A percentile compares a stretch with the other conserved stretches of the same genome.
These are phyloP conservation scores for Cryptococcus floricola DNA, from an alignment of 1,284 basidiomycete species.

Conservation along the genomic window DNA sequence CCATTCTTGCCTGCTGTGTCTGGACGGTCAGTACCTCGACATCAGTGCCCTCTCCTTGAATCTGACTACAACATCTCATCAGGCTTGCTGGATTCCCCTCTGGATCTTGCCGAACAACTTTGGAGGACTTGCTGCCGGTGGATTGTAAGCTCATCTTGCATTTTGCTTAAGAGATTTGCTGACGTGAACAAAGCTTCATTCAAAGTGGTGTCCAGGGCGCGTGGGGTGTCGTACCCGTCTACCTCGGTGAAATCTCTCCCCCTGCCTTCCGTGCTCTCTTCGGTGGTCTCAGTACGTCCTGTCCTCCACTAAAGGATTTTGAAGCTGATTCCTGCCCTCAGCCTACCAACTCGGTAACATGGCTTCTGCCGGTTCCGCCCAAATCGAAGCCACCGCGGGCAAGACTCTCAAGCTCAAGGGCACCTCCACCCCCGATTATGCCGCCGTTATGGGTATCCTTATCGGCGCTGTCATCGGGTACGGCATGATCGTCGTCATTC, in stretches of 20 bases:
- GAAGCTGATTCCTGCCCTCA: background rate
- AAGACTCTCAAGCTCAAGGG: constrained; percentile 44
- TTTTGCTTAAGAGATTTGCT: background rate
- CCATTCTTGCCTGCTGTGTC: constrained; percentile 53
- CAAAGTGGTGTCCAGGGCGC: constrained; percentile 78
- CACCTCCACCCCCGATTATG: constrained; percentile 69
- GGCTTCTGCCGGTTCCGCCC: constrained; percentile 79
- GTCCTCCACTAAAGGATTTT: background rate
- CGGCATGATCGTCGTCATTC: constrained; percentile 51
- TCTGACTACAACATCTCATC: background rate
- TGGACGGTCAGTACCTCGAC: constrained; percentile 42
- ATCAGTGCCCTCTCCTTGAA: constrained; percentile 36
- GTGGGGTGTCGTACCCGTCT: constrained; percentile 50
- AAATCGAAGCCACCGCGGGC: constrained; percentile 78
- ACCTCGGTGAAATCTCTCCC: constrained; percentile 71
- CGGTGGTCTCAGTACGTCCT: constrained; percentile 73
- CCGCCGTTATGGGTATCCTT: constrained; percentile 71
- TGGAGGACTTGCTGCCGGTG: constrained; percentile 39
- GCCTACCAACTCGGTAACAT: constrained; percentile 55
- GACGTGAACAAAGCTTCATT: constrained; percentile 54
- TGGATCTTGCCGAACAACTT: constrained; percentile 71
- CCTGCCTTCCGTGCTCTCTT: constrained; percentile 89
- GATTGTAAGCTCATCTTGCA: constrained; percentile 16
- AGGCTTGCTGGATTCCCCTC: constrained; percentile 54
- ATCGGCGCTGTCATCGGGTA: constrained; percentile 58